Conservation (phyloP, 805 yeast species). For the Teunomyces pallodes region DNA sequence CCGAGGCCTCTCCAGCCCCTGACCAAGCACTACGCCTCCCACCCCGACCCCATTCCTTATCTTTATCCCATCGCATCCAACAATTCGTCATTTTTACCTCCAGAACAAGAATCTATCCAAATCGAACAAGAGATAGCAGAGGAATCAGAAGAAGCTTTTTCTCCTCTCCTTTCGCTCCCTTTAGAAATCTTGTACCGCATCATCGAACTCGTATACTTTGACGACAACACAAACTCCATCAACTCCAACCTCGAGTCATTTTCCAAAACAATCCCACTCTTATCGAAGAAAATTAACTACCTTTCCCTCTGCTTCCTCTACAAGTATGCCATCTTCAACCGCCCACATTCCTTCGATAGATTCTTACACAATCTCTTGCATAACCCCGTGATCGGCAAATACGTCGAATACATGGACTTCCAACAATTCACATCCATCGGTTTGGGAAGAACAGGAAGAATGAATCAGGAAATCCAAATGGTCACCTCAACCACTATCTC, state of each 20-base stretch:
- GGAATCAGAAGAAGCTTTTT: background rate
- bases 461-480: conserved; percentile 91
- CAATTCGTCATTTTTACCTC: conserved; percentile 2
- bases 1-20: background rate
- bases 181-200: conserved; percentile 55
- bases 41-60: conserved; percentile 4
- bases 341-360: conserved; percentile 76
- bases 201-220: conserved; percentile 54
- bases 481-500: conserved; percentile 73
- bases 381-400: conserved; percentile 49
- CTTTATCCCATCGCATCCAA: conserved; percentile 11
- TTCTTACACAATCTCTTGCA: conserved; percentile 55
- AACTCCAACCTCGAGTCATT: conserved; percentile 52
- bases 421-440: conserved; percentile 88
- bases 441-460: conserved; percentile 80
- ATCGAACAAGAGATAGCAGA: background rate
- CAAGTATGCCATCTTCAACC: conserved; percentile 68
- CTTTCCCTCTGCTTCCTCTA: conserved; percentile 58
- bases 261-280: conserved; percentile 50
- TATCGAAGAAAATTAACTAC: conserved; percentile 57
- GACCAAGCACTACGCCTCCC: background rate
- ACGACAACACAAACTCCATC: conserved; percentile 50
- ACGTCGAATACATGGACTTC: conserved; percentile 77
- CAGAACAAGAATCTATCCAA: no score
- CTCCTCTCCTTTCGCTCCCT: conserved; percentile 39